Percentiles rank a stretch among this genome's conserved stretches.
Conservation (phyloP, 2,329 filamentous ascomycete genomes). For the Salinomyces thailandicus region DNA sequence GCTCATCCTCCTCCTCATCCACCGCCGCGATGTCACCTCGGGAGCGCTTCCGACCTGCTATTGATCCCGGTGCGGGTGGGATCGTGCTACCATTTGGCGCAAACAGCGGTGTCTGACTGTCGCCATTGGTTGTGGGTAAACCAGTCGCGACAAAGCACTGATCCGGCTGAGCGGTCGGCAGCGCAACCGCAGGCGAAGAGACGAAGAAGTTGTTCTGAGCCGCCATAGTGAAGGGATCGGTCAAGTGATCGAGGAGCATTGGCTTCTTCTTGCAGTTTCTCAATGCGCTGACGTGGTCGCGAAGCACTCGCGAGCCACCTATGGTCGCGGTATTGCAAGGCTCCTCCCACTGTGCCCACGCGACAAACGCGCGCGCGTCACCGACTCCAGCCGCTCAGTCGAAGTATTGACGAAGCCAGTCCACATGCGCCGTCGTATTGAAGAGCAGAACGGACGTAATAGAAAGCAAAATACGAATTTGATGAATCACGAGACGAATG, state of each 20-base stretch:
- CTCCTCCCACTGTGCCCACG: no score
- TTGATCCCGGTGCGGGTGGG: conserved; percentile 20
- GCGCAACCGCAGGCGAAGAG: conserved; percentile 37
- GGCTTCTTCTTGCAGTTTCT: conserved; percentile 13
- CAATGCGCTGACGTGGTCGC: conserved; percentile 15
- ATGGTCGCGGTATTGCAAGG: conserved; percentile 12
- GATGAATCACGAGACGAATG: neutral
- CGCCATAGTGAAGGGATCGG: conserved; percentile 19
- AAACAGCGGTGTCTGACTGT: conserved; percentile 16
- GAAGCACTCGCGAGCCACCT: conserved; percentile 20
- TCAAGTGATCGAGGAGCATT: conserved; percentile 24
- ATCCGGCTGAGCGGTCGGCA: conserved; percentile 32
- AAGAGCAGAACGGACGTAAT: no score
- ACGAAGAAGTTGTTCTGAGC: conserved; percentile 31
- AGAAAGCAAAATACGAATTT: no score
- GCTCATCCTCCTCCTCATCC: conserved; percentile 51
- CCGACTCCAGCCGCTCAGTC: neutral
- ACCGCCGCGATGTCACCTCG: conserved; percentile 55
- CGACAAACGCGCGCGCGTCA: no score
- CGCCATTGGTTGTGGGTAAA: conserved; percentile 10
- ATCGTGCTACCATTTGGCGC: conserved; percentile 12
- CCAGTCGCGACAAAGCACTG: conserved; percentile 21
- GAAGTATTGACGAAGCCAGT: conserved; percentile 1
- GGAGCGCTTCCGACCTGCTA: conserved; percentile 63
- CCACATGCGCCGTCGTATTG: conserved; percentile 1